phyloP scores from a whole-genome alignment of 441 rosid species.

The Corymbia citriodora region DNA sequence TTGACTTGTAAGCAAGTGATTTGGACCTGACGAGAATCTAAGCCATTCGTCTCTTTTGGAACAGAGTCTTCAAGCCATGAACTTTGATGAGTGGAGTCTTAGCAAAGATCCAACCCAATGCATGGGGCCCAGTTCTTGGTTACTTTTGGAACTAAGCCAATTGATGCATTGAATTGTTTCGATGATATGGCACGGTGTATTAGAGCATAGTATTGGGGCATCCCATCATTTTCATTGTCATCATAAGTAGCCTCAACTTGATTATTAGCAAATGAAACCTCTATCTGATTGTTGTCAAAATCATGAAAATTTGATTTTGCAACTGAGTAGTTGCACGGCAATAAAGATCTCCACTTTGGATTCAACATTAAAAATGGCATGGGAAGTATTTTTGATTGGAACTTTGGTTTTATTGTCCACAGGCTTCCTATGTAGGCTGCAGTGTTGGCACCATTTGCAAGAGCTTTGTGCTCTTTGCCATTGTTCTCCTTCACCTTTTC shows the following conservation, averaged over 20 bases:
- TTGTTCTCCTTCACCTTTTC: slow-evolving; percentile 5
- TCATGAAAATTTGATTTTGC: slow-evolving; percentile 36
- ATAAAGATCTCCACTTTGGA: not conserved
- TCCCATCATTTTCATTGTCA: slow-evolving; percentile 24
- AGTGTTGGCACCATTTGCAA: not conserved
- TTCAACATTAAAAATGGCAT: slow-evolving; percentile 5
- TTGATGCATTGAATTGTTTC: slow-evolving; percentile 32
- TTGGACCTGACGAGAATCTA: slow-evolving; percentile 28
- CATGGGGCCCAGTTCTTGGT: slow-evolving; percentile 20
- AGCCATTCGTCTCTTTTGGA: slow-evolving; percentile 25
- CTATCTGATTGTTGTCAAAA: slow-evolving; percentile 30
- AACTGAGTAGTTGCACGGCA: slow-evolving; percentile 18
- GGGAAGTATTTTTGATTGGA: not conserved
- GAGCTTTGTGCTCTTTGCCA: not conserved
- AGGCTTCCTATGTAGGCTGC: not conserved
- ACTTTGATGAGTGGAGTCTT: slow-evolving; percentile 26
- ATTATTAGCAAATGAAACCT: slow-evolving; percentile 19
- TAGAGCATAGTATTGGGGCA: slow-evolving; percentile 38
- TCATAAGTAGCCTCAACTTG: slow-evolving; percentile 42
- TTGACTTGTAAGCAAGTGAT: slow-evolving; percentile 23
- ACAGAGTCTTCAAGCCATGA: slow-evolving; percentile 27
- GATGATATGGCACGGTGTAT: slow-evolving; percentile 24
- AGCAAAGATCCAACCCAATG: slow-evolving; percentile 25
- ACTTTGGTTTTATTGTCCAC: not conserved
- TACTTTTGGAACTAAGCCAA: slow-evolving; percentile 39